Conservation (phyloP, 2,329 filamentous ascomycete species). For the Neofusicoccum ribis region DNA sequence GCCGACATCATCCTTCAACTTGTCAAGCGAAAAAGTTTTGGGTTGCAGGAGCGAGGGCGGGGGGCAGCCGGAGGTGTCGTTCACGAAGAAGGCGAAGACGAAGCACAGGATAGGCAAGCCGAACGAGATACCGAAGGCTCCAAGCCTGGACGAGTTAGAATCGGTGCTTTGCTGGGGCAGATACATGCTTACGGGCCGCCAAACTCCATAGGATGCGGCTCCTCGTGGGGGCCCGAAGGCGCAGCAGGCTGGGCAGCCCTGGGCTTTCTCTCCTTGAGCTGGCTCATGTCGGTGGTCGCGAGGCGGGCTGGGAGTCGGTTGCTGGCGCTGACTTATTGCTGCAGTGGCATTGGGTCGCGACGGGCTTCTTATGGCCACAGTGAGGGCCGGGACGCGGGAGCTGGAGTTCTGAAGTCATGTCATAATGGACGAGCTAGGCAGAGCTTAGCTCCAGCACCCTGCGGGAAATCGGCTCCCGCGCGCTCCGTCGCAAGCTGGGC, state of each 20-base stretch:
- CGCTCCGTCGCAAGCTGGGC: neutral
- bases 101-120: slow-evolving; percentile 79
- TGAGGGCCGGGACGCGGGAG: neutral
- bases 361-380: neutral
- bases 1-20: slow-evolving; percentile 76
- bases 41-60: slow-evolving; percentile 77
- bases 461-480: too few species aligned
- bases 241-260: neutral
- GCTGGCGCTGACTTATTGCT: neutral
- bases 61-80: slow-evolving; percentile 89
- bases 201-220: slow-evolving; percentile 20
- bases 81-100: slow-evolving; percentile 80
- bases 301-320: too few species aligned
- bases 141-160: slow-evolving; percentile 55
- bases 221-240: neutral
- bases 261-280: slow-evolving; percentile 12
- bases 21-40: slow-evolving; percentile 67
- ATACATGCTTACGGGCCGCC: slow-evolving; percentile 17
- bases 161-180: neutral
- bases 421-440: slow-evolving; percentile 6
- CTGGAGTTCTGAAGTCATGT: neutral
- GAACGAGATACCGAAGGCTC: slow-evolving; percentile 75
- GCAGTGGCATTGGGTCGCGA: neutral
- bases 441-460: neutral
- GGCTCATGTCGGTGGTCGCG: neutral